A percentile compares a stretch with the other conserved stretches of the same genome.
Conservation (phyloP, 2,329 filamentous ascomycete genomes). For the Sporothrix curviconia region DNA sequence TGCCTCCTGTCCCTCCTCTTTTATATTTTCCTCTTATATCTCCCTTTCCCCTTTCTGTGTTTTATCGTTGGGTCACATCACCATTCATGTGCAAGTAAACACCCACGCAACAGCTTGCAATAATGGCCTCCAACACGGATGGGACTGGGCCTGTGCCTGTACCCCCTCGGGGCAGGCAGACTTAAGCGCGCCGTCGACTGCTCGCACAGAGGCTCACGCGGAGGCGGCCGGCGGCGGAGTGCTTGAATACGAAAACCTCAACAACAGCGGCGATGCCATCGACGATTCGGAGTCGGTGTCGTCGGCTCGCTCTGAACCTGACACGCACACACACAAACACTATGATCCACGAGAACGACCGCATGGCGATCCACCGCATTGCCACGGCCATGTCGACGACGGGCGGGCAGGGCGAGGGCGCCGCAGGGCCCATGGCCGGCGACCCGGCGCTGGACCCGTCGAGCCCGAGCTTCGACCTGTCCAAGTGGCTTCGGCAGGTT, state of each 20-base stretch:
- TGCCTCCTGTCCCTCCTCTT: not conserved
- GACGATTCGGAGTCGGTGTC: conserved; percentile 39
- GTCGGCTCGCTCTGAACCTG: conserved; percentile 38
- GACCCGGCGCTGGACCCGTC: conserved; percentile 36
- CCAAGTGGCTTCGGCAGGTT: conserved; percentile 41
- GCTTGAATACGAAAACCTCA: not conserved
- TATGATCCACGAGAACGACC: conserved; percentile 14
- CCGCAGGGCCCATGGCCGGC: conserved; percentile 31
- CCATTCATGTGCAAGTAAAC: not conserved
- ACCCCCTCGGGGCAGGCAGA: no score
- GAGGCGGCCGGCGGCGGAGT: not conserved
- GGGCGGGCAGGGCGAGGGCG: conserved; percentile 38
- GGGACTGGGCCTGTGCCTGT: not conserved
- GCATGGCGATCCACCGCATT: conserved; percentile 13
- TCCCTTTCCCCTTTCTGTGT: not conserved
- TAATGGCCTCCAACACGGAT: conserved; percentile 7
- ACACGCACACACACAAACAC: conserved; percentile 13
- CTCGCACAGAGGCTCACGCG: not conserved
- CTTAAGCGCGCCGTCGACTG: no score
- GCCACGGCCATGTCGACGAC: conserved; percentile 40
- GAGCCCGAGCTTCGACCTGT: conserved; percentile 37
- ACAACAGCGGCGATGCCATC: conserved; percentile 28
- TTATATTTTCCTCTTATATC: not conserved
- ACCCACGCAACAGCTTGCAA: not conserved
- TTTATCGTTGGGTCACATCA: not conserved